Percentiles rank a stretch among this genome's conserved stretches.
Conservation (phyloP, 768 basidiomycete genomes). For the Tricholoma sp. region DNA sequence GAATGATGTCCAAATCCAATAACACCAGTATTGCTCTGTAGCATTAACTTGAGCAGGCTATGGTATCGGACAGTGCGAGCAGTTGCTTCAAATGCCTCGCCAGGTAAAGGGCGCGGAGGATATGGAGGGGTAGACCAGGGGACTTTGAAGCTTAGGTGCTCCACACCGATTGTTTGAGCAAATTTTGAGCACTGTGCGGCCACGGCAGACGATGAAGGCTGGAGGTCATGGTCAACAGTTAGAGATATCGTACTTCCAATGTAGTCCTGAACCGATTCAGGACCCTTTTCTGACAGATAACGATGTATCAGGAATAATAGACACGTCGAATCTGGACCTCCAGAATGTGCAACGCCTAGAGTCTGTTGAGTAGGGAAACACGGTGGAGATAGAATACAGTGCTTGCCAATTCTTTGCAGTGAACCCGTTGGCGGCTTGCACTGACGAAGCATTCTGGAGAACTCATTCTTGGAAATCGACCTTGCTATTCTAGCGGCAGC, state of each 20-base stretch:
- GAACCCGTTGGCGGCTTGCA: constrained; percentile 49
- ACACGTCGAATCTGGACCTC: constrained; percentile 80
- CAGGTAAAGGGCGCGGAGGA: constrained; percentile 38
- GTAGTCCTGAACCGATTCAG: not conserved
- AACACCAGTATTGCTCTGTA: constrained; percentile 25
- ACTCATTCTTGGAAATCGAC: constrained; percentile 47
- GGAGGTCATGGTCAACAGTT: constrained; percentile 68
- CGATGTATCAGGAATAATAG: constrained; percentile 63
- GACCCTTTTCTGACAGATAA: constrained; percentile 25
- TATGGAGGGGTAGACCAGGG: constrained; percentile 55
- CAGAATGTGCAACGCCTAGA: constrained; percentile 73
- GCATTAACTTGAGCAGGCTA: constrained; percentile 36
- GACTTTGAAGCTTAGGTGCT: constrained; percentile 42
- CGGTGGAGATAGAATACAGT: not conserved
- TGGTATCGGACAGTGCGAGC: constrained; percentile 60
- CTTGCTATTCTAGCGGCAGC: not conserved
- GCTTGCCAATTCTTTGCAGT: constrained; percentile 40
- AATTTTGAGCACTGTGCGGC: constrained; percentile 39
- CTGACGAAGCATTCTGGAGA: constrained; percentile 38
- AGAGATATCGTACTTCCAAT: constrained; percentile 44
- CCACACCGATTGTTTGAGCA: constrained; percentile 39
- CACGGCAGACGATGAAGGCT: constrained; percentile 52
- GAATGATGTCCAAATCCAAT: constrained; percentile 74
- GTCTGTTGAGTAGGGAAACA: not conserved
- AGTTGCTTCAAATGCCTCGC: constrained; percentile 43